These are phyloP conservation scores for Colletotrichum phormii DNA, from an alignment of 2,329 filamentous ascomycete genomes.

Conservation along the genomic window DNA sequence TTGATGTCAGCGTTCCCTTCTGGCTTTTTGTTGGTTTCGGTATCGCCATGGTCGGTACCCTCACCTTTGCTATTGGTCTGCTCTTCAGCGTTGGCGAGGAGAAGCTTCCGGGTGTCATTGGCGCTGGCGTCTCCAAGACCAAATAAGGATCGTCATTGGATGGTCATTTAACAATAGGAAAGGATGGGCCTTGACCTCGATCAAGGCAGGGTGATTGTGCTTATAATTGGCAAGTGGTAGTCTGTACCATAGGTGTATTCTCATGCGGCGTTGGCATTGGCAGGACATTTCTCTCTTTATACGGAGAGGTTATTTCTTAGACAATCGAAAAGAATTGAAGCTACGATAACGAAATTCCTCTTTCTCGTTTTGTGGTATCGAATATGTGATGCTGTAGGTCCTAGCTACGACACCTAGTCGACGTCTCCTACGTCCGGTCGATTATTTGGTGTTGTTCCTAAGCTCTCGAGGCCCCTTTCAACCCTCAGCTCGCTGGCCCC, in stretches of 20 bases:
- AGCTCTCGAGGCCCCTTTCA: constrained; percentile 59
- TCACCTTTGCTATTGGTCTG: constrained; percentile 80
- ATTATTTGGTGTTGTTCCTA: constrained; percentile 56
- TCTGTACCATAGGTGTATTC: constrained; percentile 46
- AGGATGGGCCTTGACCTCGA: background rate
- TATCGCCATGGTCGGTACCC: constrained; percentile 74
- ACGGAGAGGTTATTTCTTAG: constrained; percentile 39
- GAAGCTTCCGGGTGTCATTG: constrained; percentile 92
- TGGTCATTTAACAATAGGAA: background rate
- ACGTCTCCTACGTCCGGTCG: constrained; percentile 44
- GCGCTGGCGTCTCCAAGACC: constrained; percentile 87
- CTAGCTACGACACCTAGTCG: constrained; percentile 34
- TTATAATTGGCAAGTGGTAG: constrained; percentile 37
- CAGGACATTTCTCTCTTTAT: constrained; percentile 40
- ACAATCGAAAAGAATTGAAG: constrained; percentile 35
- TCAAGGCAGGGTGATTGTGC: constrained; percentile 30
- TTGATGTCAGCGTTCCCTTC: constrained; percentile 89
- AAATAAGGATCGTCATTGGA: constrained; percentile 59
- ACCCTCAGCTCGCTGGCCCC: constrained; percentile 41
- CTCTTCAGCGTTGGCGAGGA: constrained; percentile 87
- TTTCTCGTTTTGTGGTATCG: constrained; percentile 39
- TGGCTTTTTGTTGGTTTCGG: constrained; percentile 85
- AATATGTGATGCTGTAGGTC: background rate
- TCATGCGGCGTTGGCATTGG: constrained; percentile 41
- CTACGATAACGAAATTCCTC: constrained; percentile 14